A percentile compares a stretch with the other conserved stretches of the same genome.
phyloP scores from a whole-genome alignment of 2,329 filamentous ascomycete species.

The Monosporascus cannonballus region DNA sequence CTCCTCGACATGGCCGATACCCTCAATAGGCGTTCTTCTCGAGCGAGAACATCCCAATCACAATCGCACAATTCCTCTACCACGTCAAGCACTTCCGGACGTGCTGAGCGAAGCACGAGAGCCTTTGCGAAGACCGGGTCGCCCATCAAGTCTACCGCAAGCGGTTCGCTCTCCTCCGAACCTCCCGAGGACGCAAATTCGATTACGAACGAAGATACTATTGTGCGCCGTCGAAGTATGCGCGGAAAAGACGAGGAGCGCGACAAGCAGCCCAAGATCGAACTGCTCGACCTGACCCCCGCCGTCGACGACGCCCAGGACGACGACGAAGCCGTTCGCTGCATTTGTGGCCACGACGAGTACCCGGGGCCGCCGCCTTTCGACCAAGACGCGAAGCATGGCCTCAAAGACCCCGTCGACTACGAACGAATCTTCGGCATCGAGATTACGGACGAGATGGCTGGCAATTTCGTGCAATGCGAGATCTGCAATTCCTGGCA shows the following conservation, averaged over 20 bases:
- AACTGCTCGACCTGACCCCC: constrained; percentile 40
- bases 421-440: constrained; percentile 52
- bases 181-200: constrained; percentile 54
- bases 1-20: constrained; percentile 39
- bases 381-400: constrained; percentile 46
- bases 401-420: constrained; percentile 51
- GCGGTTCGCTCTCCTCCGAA: constrained; percentile 65
- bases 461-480: constrained; percentile 96
- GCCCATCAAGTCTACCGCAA: constrained; percentile 68
- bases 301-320: constrained; percentile 66
- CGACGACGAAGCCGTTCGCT: constrained; percentile 92
- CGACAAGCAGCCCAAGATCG: constrained; percentile 37
- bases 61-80: constrained; percentile 72
- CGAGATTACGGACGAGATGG: constrained; percentile 74
- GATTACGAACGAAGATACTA: constrained; percentile 52
- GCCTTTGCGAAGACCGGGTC: constrained; percentile 67
- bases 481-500: constrained; percentile 98
- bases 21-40: constrained; percentile 79
- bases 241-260: constrained; percentile 62
- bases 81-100: constrained; percentile 70
- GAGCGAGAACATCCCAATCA: constrained; percentile 75
- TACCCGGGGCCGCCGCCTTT: constrained; percentile 78
- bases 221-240: constrained; percentile 71
- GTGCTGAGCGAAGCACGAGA: constrained; percentile 68
- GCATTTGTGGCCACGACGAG: constrained; percentile 89